Percentiles rank a stretch among this genome's conserved stretches.
These are phyloP conservation scores for Ophiosphaerella narmari DNA, from an alignment of 2,329 filamentous ascomycete species.

Conservation along the genomic window DNA sequence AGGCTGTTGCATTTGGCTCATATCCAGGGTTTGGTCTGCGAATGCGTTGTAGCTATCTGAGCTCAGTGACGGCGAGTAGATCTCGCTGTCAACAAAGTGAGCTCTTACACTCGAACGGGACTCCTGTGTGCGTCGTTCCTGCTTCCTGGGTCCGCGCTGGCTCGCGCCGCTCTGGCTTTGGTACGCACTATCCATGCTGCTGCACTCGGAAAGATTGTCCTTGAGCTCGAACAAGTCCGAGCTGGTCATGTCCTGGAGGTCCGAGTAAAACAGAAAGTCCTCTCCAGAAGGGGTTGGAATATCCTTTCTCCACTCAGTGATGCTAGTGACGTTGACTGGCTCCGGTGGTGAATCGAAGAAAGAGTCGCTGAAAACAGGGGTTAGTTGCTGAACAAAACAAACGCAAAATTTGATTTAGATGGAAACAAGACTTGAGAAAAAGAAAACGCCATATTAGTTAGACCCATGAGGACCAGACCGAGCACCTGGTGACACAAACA, in stretches of 20 bases:
- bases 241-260: constrained; percentile 42
- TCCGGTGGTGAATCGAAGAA: constrained; percentile 43
- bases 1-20: constrained; percentile 41
- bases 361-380: constrained; percentile 45
- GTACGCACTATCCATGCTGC: constrained; percentile 51
- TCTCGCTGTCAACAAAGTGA: constrained; percentile 36
- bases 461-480: constrained; percentile 5
- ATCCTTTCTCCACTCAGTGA: constrained; percentile 49
- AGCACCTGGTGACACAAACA: constrained; percentile 8
- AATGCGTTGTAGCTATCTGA: constrained; percentile 42
- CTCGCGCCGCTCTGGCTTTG: constrained; percentile 47
- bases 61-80: constrained; percentile 45
- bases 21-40: constrained; percentile 35
- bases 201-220: constrained; percentile 47
- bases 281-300: constrained; percentile 40
- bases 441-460: constrained; percentile 47
- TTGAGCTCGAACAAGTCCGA: constrained; percentile 42
- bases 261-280: constrained; percentile 43
- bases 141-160: constrained; percentile 34
- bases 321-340: constrained; percentile 43
- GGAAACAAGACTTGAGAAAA: constrained; percentile 24
- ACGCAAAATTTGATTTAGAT: constrained; percentile 20
- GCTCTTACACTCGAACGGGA: constrained; percentile 33
- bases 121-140: constrained; percentile 39
- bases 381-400: constrained; percentile 41